Conservation (phyloP, 2,329 filamentous ascomycete species). For the Alternaria dauci region DNA sequence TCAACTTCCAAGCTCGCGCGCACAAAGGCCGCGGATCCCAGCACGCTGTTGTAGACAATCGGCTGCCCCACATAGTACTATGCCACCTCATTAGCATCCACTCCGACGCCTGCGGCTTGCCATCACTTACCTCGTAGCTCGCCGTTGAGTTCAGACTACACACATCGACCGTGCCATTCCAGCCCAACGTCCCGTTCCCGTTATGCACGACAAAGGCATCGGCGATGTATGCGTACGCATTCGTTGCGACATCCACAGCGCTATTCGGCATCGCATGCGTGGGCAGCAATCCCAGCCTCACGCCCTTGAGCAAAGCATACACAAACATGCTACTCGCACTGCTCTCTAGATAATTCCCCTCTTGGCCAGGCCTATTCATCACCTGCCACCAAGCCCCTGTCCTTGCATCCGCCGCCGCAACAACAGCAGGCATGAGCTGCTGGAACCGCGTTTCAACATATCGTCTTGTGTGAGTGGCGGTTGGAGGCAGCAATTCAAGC, state of each 20-base stretch:
- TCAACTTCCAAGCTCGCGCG: slow-evolving; percentile 36
- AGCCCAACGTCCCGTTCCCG: slow-evolving; percentile 43
- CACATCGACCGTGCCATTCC: slow-evolving; percentile 42
- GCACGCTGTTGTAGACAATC: slow-evolving; percentile 32
- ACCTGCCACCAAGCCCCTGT: slow-evolving; percentile 66
- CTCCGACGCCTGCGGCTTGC: neutral
- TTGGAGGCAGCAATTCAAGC: slow-evolving; percentile 51
- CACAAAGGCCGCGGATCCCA: slow-evolving; percentile 36
- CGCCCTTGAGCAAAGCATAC: slow-evolving; percentile 61
- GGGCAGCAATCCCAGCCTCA: slow-evolving; percentile 35
- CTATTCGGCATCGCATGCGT: neutral
- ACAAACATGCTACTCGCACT: slow-evolving; percentile 67
- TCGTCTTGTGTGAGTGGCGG: neutral
- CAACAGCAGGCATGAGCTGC: slow-evolving; percentile 44
- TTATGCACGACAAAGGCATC: slow-evolving; percentile 30
- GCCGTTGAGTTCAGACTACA: slow-evolving; percentile 37
- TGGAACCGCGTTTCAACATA: slow-evolving; percentile 12
- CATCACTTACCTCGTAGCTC: slow-evolving; percentile 33
- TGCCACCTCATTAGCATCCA: neutral
- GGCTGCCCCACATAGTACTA: slow-evolving; percentile 57
- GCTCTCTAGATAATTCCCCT: slow-evolving; percentile 68
- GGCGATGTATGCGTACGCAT: slow-evolving; percentile 46
- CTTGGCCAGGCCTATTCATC: slow-evolving; percentile 58
- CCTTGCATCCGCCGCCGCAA: slow-evolving; percentile 35
- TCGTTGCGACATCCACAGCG: neutral